Conservation (phyloP, 257 asterid genomes). For the Apocynum venetum region DNA sequence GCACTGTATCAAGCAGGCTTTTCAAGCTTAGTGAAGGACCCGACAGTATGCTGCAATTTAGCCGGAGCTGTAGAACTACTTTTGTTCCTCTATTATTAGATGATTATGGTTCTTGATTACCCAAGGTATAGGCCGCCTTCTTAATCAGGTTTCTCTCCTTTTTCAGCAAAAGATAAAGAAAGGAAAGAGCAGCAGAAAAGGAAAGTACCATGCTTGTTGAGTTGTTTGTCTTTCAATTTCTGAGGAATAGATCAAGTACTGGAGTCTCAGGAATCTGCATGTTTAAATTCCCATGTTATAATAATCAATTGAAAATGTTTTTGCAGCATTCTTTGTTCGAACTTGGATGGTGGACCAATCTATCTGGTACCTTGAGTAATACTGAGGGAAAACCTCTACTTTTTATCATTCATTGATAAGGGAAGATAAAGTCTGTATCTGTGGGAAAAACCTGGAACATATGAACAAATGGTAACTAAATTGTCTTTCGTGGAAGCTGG, state of each 20-base stretch:
- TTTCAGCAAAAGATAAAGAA: neutral
- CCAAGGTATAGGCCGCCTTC: neutral
- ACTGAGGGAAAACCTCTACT: conserved; percentile 19
- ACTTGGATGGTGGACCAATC: conserved; percentile 20
- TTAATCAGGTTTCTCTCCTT: neutral
- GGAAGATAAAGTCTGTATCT: conserved; percentile 1
- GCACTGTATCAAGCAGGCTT: neutral
- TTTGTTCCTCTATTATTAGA: neutral
- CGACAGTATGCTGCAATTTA: neutral
- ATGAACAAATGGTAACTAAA: neutral
- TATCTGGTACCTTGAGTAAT: conserved; percentile 27
- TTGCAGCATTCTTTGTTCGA: conserved; percentile 2
- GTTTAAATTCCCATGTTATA: neutral
- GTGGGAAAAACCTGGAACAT: neutral
- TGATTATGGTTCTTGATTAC: neutral
- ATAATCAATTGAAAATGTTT: neutral
- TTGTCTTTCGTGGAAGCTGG: neutral
- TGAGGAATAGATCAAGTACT: neutral
- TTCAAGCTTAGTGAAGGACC: neutral
- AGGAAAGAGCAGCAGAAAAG: neutral
- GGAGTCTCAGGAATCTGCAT: conserved; percentile 1
- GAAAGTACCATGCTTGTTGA: neutral
- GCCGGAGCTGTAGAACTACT: neutral
- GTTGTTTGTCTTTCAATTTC: neutral
- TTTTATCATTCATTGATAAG: neutral